These are phyloP conservation scores for Cercophora samala DNA, from an alignment of 495 filamentous ascomycete genomes.

Conservation along the genomic window DNA sequence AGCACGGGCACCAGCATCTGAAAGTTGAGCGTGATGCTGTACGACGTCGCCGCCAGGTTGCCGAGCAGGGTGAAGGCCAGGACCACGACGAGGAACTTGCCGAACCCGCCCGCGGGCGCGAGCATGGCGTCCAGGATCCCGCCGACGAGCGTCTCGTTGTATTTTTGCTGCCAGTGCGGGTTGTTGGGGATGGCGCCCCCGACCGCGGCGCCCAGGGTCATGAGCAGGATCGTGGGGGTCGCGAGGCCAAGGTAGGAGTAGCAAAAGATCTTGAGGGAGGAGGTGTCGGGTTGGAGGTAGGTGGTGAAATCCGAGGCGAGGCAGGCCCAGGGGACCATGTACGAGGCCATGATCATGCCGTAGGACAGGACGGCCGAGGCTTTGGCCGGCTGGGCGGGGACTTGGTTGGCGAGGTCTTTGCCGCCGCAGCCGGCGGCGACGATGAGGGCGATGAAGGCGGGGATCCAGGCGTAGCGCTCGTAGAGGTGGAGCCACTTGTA, in stretches of 20 bases:
- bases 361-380: slow-evolving; percentile 36
- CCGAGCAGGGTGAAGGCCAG: slow-evolving; percentile 52
- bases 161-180: slow-evolving; percentile 46
- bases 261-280: slow-evolving; percentile 41
- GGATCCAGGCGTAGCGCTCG: slow-evolving; percentile 61
- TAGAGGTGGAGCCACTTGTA: slow-evolving; percentile 56
- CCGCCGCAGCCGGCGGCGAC: slow-evolving; percentile 34
- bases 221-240: slow-evolving; percentile 49
- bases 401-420: slow-evolving; percentile 30
- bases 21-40: slow-evolving; percentile 55
- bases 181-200: slow-evolving; percentile 42
- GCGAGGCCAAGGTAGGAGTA: slow-evolving; percentile 48
- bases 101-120: slow-evolving; percentile 50
- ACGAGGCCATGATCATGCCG: slow-evolving; percentile 44
- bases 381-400: slow-evolving; percentile 28
- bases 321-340: slow-evolving; percentile 48
- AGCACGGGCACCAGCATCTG: slow-evolving; percentile 52
- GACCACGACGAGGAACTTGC: slow-evolving; percentile 54
- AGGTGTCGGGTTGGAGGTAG: slow-evolving; percentile 46
- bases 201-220: slow-evolving; percentile 55
- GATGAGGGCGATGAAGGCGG: slow-evolving; percentile 49
- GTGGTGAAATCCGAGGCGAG: slow-evolving; percentile 49
- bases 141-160: slow-evolving; percentile 45
- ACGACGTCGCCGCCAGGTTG: slow-evolving; percentile 48
- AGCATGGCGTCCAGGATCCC: slow-evolving; percentile 57